Conservation (phyloP, 1,139 yeast species). For the Candida dubliniensis region DNA sequence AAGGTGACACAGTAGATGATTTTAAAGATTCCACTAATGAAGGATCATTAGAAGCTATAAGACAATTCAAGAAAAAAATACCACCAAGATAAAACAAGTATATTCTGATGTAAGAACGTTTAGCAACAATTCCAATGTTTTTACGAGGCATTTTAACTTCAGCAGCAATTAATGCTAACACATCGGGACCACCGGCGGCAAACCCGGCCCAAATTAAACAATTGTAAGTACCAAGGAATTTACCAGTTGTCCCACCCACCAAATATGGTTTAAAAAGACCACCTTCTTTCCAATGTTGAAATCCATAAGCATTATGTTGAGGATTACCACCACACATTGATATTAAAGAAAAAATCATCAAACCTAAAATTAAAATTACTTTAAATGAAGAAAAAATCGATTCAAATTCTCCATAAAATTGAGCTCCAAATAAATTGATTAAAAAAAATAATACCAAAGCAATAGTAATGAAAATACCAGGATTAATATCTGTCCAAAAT, state of each 20-base stretch:
- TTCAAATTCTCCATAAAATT: conserved; percentile 44
- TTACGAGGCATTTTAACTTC: conserved; percentile 36
- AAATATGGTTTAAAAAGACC: conserved; percentile 35
- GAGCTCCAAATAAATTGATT: conserved; percentile 37
- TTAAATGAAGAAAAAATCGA: conserved; percentile 38
- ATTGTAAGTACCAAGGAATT: conserved; percentile 37
- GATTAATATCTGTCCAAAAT: conserved; percentile 42
- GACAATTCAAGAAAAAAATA: conserved; percentile 35
- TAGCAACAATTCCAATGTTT: conserved; percentile 34
- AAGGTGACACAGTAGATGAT: conserved; percentile 37
- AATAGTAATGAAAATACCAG: conserved; percentile 38
- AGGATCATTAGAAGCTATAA: conserved; percentile 37
- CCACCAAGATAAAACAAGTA: conserved; percentile 37
- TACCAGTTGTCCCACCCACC: conserved; percentile 33
- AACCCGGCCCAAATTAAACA: conserved; percentile 40
- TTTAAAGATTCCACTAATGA: conserved; percentile 25
- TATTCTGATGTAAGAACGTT: conserved; percentile 33
- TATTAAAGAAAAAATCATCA: conserved; percentile 39
- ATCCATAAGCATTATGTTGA: conserved; percentile 36
- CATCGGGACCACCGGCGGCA: conserved; percentile 46
- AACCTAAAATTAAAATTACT: conserved; percentile 38
- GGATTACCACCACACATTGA: conserved; percentile 46
- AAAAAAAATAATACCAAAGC: conserved; percentile 28
- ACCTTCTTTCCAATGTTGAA: conserved; percentile 37
- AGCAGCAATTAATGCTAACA: conserved; percentile 34